Base-by-base conservation (phyloP, 1,284 basidiomycete species). In the Irpex rosettiformis region DNA sequence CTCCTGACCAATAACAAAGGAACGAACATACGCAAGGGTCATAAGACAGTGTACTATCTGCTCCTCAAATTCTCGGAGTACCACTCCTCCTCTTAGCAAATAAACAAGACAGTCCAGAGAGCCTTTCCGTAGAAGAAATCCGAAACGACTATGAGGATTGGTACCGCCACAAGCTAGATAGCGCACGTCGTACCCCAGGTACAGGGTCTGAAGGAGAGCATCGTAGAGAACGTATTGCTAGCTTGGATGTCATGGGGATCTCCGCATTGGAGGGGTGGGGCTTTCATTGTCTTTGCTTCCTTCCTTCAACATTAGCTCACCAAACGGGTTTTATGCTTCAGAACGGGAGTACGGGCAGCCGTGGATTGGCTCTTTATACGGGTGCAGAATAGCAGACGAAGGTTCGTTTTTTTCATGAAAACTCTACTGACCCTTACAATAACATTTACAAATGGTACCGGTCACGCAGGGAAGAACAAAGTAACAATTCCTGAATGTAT, bases 311-410 rank as follows among this genome's bases (percentile, higher is more conserved):
- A 22, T 22, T n/a, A 52, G 42, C 54, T 25, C 16, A n/a, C 16
- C 11, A 37, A 4, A 16, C 48, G 57, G 22, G 52, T 52, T 25
- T 52, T 47, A 37, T 43, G 29, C 57, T 55, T 43, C 65, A 96
- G 94, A 37, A 93, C 92, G 30, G 94, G 94, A 0, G 89, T 97
- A 2, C 84, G 90, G 58, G 90, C 91, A 55, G 94, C 93, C 0
- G 89, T 96, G 4, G 91, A 97, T 68, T 97, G 94, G 94, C 71
- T 97, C 22, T 96, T 96, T 71, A 86, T 96, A 57, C 81, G 94
- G 0, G 94, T 96, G 1, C 93, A 96, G 74, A 95, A 93, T 66
- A 93, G 91, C 65, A 78, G 90, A 18, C 64, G 69, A 22, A 62
- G 70, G 70, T 70, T 13, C 45, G 68, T 56, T 4, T 54, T 48